Base-by-base conservation (phyloP, 768 basidiomycete species). In the Boletus sensibilis region DNA sequence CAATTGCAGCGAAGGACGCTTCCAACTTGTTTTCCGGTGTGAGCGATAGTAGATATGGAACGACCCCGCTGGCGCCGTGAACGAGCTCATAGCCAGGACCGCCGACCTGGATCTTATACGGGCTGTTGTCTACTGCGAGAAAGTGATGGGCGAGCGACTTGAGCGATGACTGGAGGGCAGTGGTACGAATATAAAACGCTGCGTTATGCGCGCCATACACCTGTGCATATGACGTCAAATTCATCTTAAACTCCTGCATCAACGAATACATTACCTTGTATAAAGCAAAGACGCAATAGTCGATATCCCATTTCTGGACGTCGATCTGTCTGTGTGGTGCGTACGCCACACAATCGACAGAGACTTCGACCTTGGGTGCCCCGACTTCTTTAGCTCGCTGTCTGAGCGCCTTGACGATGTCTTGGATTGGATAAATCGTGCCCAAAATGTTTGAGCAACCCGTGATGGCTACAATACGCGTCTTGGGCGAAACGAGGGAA, bases 371-470 rank as follows among this genome's bases (percentile, higher is more conserved):
- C 66, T 87, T 85, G 55, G 67, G 67, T 12, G 79, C 78, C 25
- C 87, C 85, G 50, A 79, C 73, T 20, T 77, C 75, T 40, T 70
- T 72, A 2, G 85, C 86, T 18, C 77, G 74, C 10, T 72, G 74
- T 14, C 87, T 70, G 10, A 84, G 72, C 4, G 81, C 82, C 25
- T 72, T 69, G 11, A 83, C 78, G 27, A 84, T 71, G 9, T 82
- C 80, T 58, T 83, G 79, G 11, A 91, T 79, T 0, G 87, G 84
- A 20, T 82, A 75, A 31, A 87, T 70, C 6, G 82, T 81, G 9
- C 90, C 90, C 21, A 91, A 78, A 52, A 92, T 79, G 65, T 92
- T 92, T 5, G 88, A 90, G 60, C 84, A 88, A 4, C 82, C 90
- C 1, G 85, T 81, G 68, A 90, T 83, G 0, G 90, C 86, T 44